A percentile compares a stretch with the other conserved stretches of the same genome.
Evolutionary conservation across 495 filamentous ascomycete species (phyloP).

Genomic region (Neurospora sublineolata): DNA sequence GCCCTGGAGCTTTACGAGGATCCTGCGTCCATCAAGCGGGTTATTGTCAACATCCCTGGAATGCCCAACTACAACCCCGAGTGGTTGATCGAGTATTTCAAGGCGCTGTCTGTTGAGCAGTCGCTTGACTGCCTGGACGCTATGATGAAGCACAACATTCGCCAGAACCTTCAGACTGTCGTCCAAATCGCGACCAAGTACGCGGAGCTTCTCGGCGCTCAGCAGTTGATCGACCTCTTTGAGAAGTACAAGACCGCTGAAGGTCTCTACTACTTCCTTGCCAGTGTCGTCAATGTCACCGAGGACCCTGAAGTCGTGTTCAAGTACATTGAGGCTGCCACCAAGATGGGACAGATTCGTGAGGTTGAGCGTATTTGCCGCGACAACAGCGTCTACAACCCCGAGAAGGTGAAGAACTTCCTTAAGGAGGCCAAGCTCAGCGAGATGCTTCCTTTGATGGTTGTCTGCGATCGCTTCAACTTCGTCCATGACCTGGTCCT

Average conservation of each 20-base stretch:
- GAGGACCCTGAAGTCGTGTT: constrained; percentile 93
- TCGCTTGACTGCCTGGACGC: constrained; percentile 88
- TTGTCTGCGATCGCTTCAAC: constrained; percentile 97
- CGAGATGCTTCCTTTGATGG: constrained; percentile 92
- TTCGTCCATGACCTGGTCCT: constrained; percentile 95
- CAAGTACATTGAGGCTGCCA: constrained; percentile 98
- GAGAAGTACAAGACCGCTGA: constrained; percentile 96
- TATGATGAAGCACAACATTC: constrained; percentile 92
- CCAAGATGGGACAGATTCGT: constrained; percentile 76
- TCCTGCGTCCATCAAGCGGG: constrained; percentile 76
- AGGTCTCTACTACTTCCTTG: constrained; percentile 95
- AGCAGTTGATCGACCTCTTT: constrained; percentile 79
- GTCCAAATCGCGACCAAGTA: constrained; percentile 95
- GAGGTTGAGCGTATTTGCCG: constrained; percentile 97
- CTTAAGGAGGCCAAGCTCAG: constrained; percentile 88
- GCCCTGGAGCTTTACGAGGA: constrained; percentile 93
- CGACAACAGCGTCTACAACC: constrained; percentile 85
- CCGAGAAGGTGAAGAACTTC: constrained; percentile 99
- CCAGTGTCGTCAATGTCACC: constrained; percentile 92
- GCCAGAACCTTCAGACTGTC: constrained; percentile 88
- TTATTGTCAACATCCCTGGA: constrained; percentile 64
- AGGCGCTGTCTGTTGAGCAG: constrained; percentile 85
- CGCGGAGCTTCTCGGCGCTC: constrained; percentile 89
- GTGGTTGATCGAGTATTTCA: constrained; percentile 87
- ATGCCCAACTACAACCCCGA: constrained; percentile 76